Conservation (phyloP, 192 early-diverging fungal genomes). For the Haplosporangium gracile region DNA sequence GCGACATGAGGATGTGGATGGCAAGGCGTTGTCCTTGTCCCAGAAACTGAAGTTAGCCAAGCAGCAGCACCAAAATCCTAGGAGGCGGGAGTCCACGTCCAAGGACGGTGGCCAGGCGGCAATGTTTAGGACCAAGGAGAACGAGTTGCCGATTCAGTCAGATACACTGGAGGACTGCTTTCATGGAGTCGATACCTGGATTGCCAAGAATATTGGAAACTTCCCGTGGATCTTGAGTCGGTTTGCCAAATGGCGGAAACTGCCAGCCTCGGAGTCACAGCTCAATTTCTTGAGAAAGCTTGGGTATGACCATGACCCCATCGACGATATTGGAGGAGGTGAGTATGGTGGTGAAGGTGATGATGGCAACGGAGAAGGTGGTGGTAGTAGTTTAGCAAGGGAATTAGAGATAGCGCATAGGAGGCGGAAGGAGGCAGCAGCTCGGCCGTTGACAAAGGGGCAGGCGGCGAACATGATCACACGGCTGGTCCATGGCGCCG, state of each 20-base stretch:
- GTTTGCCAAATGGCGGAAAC: slow-evolving; percentile 66
- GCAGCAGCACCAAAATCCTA: too few species aligned
- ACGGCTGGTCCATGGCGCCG: slow-evolving; percentile 65
- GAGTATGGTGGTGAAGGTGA: not conserved
- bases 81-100: not conserved
- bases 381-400: not conserved
- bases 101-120: not conserved
- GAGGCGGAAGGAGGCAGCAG: not conserved
- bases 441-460: slow-evolving; percentile 65
- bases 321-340: slow-evolving; percentile 8
- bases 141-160: slow-evolving; percentile 49
- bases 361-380: not conserved
- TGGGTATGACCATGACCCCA: slow-evolving; percentile 52
- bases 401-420: not conserved
- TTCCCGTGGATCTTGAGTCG: slow-evolving; percentile 46
- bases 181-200: slow-evolving; percentile 75
- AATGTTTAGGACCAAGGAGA: slow-evolving; percentile 19
- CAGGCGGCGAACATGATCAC: slow-evolving; percentile 80
- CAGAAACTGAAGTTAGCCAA: not conserved
- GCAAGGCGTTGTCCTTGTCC: not conserved
- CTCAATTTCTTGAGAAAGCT: slow-evolving; percentile 56
- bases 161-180: slow-evolving; percentile 69
- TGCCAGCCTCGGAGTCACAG: slow-evolving; percentile 68
- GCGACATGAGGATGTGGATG: not conserved
- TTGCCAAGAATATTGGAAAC: slow-evolving; percentile 42